A percentile compares a stretch with the other conserved stretches of the same genome.
These are phyloP conservation scores for Auriscalpium orientale DNA, from an alignment of 768 basidiomycete genomes.

Conservation along the genomic window DNA sequence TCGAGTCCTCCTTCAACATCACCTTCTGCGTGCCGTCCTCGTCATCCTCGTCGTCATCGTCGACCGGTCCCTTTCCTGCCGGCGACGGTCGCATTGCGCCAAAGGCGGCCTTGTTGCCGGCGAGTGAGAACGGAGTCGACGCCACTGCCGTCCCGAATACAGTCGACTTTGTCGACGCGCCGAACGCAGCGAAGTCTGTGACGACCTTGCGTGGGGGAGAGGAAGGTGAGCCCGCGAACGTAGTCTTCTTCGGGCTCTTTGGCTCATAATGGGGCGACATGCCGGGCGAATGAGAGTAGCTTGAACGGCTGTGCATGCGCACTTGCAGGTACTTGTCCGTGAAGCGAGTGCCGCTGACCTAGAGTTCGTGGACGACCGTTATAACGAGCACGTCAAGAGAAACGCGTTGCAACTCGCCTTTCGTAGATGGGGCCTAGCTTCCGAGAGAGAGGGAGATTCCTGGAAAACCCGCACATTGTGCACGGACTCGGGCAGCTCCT, in stretches of 20 bases:
- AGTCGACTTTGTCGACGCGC: constrained; percentile 63
- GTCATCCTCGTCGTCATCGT: constrained; percentile 63
- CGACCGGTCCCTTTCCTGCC: constrained; percentile 44
- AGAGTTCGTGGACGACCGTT: not conserved
- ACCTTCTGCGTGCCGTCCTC: constrained; percentile 58
- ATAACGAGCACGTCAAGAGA: not conserved
- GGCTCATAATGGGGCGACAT: constrained; percentile 29
- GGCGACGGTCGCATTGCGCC: constrained; percentile 55
- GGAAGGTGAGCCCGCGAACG: constrained; percentile 26
- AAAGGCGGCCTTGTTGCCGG: constrained; percentile 79
- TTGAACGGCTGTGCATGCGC: constrained; percentile 48
- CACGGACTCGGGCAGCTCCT: constrained; percentile 77
- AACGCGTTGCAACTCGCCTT: constrained; percentile 42
- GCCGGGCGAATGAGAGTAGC: constrained; percentile 44
- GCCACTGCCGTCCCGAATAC: constrained; percentile 82
- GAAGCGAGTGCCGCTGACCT: constrained; percentile 94
- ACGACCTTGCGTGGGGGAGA: constrained; percentile 86
- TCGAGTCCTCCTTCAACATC: constrained; percentile 73
- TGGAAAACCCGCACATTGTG: constrained; percentile 89
- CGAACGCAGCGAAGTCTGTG: constrained; percentile 82
- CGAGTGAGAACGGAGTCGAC: constrained; percentile 70
- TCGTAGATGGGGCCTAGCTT: constrained; percentile 72
- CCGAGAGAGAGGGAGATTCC: constrained; percentile 57
- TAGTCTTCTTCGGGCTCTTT: constrained; percentile 32
- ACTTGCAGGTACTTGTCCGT: constrained; percentile 92